Evolutionary conservation across 805 yeast genomes (phyloP).

Genomic region (Suhomyces sp.): DNA sequence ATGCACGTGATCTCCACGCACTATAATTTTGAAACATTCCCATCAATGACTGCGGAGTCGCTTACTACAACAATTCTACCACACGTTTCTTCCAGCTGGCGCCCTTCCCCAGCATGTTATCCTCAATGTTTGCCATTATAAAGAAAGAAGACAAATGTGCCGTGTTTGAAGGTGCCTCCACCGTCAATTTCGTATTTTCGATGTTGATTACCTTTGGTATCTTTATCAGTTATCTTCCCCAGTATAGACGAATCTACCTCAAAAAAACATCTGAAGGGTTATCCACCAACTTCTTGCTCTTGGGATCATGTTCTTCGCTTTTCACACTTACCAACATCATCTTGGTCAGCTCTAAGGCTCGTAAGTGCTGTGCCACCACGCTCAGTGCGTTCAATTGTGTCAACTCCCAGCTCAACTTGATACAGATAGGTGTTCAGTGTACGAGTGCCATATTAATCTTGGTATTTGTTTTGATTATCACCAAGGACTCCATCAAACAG

Average conservation of each 20-base stretch:
- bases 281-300: constrained; percentile 66
- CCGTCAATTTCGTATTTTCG: constrained; percentile 49
- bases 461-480: constrained; percentile 50
- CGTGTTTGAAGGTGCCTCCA: constrained; percentile 50
- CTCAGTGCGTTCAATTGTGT: constrained; percentile 57
- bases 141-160: constrained; percentile 32
- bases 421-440: constrained; percentile 67
- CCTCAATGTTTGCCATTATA: no score
- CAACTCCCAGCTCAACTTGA: constrained; percentile 61
- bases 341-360: constrained; percentile 57
- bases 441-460: constrained; percentile 57
- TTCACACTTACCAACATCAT: constrained; percentile 67
- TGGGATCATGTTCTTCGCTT: constrained; percentile 70
- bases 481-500: constrained; percentile 47
- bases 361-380: constrained; percentile 55
- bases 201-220: constrained; percentile 63
- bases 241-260: constrained; percentile 56
- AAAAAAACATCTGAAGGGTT: constrained; percentile 74
- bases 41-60: neutral
- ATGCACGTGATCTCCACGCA: no score
- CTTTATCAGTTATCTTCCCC: constrained; percentile 71
- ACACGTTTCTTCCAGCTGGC: no score
- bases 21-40: no score
- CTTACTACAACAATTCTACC: no score
- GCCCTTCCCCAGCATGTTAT: no score